phyloP scores from a whole-genome alignment of 805 yeast species.

The Candida berthetii region DNA sequence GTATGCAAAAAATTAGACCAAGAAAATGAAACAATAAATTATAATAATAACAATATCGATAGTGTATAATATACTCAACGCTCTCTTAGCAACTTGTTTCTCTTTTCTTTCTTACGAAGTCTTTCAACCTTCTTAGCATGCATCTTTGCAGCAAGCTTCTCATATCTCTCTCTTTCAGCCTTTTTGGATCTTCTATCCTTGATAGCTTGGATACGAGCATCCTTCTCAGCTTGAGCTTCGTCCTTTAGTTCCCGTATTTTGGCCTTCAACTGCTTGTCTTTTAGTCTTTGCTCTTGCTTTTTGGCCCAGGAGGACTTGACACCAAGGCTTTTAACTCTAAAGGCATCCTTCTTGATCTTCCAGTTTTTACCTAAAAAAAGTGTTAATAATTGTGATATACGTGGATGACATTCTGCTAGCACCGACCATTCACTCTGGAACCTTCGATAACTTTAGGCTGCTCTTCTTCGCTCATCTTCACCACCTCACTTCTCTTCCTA shows the following conservation, averaged over 20 bases:
- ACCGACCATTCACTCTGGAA: slow-evolving; percentile 20
- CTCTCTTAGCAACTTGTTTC: slow-evolving; percentile 88
- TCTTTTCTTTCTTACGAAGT: slow-evolving; percentile 84
- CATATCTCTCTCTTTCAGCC: slow-evolving; percentile 88
- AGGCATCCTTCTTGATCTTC: slow-evolving; percentile 65
- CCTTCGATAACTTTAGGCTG: slow-evolving; percentile 6
- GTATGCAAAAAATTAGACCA: too few relatives aligned
- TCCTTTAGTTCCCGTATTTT: slow-evolving; percentile 69
- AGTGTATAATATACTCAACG: slow-evolving; percentile 42
- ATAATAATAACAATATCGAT: too few relatives aligned
- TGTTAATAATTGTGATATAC: background rate
- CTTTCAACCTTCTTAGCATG: slow-evolving; percentile 90
- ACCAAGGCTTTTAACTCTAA: slow-evolving; percentile 56
- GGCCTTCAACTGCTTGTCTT: slow-evolving; percentile 61
- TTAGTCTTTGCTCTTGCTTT: slow-evolving; percentile 59
- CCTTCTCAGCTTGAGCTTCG: slow-evolving; percentile 62
- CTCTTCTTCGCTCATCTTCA: too few relatives aligned
- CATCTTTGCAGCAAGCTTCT: slow-evolving; percentile 77
- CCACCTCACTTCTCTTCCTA: too few relatives aligned
- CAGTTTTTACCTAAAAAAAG: slow-evolving; percentile 49
- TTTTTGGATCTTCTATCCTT: slow-evolving; percentile 75
- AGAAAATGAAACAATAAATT: too few relatives aligned
- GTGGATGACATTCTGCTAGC: slow-evolving; percentile 7
- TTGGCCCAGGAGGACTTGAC: slow-evolving; percentile 57
- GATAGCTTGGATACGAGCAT: slow-evolving; percentile 44